Conservation (phyloP, 495 filamentous ascomycete species). For the Glarea lozoyensis region DNA sequence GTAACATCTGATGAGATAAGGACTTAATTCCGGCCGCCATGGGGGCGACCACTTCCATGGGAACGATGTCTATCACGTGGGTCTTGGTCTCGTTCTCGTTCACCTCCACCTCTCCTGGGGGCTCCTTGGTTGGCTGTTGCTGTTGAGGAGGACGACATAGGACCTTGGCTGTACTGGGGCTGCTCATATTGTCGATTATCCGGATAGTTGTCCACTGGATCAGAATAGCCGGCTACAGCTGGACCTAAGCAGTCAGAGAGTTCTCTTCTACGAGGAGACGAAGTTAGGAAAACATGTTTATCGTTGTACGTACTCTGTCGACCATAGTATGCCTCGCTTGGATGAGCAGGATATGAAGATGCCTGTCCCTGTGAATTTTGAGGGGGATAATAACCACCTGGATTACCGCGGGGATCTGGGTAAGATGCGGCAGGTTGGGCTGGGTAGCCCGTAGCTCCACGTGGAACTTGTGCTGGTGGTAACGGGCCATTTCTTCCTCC, state of each 20-base stretch:
- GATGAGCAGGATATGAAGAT: constrained; percentile 26
- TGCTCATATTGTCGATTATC: constrained; percentile 11
- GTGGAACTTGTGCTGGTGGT: neutral
- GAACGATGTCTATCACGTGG: constrained; percentile 6
- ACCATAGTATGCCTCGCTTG: constrained; percentile 38
- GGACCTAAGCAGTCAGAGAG: constrained; percentile 20
- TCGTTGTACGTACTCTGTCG: constrained; percentile 41
- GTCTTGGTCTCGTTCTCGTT: constrained; percentile 14
- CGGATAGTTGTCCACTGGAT: constrained; percentile 1
- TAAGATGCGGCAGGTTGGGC: neutral
- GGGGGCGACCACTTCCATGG: too few species aligned
- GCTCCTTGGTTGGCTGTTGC: constrained; percentile 3
- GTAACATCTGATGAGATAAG: too few species aligned
- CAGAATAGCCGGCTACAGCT: constrained; percentile 3
- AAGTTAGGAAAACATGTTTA: constrained; percentile 4
- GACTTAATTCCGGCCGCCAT: too few species aligned
- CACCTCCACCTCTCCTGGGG: constrained; percentile 12
- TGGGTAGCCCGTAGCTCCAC: constrained; percentile 14
- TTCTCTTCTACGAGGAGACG: constrained; percentile 2
- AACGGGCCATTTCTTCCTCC: neutral
- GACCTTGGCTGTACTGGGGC: constrained; percentile 6
- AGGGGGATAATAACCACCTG: constrained; percentile 26
- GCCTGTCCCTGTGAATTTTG: constrained; percentile 21
- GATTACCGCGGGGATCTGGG: neutral
- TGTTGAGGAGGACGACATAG: constrained; percentile 6